Base-by-base conservation (phyloP, 176 grass and related monocot species). In the Calamus simplicifolius region DNA sequence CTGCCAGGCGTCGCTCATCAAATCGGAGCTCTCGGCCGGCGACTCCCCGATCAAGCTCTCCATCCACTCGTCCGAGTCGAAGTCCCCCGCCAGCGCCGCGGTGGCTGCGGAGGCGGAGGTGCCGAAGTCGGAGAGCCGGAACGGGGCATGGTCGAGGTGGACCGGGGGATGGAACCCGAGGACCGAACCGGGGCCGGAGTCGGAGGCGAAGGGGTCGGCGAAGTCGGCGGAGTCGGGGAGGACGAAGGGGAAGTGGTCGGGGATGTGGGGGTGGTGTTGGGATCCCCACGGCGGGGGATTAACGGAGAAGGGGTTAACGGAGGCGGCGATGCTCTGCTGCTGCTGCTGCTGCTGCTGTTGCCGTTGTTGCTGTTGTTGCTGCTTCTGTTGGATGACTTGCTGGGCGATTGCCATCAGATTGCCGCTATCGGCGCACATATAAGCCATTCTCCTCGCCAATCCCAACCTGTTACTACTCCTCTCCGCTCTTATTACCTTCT, bases 401-500 rank as follows among this genome's bases (percentile, higher is more conserved):
- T 98, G 93, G 25, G 87, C 93, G 79, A 98, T 92, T 75, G 93
- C 93, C 93, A 98, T 98, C 59, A 98, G 93, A 83, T 98, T 98
- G 66, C 93, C 93, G 54, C 87, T 98, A 75, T 98, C 93, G 16
- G 87, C 85, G 74, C 93, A 98, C 93, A 98, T 98, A 73, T 85
- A 92, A 69, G 93, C 87, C 93, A 98, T 98, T 58, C 25, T 56
- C 61, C 75, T 25, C 51, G 7, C 7, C 25, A n/a, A 16, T 3
- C 58, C 63, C 35, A 43, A 43, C 7, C 27, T 28, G 13, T 30
- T 4, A 13, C 55, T 4, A 13, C 55, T 57, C 25, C 16, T 16
- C 14, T 21, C 23, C 55, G 27, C 25, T 57, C 19, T 15, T 21
- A 12, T 27, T 26, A 1, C 25, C 55, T 57, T 21, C 6, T 55